Evolutionary conservation across 2,329 filamentous ascomycete genomes (phyloP).

Genomic region (Cladosporium oxysporum): DNA sequence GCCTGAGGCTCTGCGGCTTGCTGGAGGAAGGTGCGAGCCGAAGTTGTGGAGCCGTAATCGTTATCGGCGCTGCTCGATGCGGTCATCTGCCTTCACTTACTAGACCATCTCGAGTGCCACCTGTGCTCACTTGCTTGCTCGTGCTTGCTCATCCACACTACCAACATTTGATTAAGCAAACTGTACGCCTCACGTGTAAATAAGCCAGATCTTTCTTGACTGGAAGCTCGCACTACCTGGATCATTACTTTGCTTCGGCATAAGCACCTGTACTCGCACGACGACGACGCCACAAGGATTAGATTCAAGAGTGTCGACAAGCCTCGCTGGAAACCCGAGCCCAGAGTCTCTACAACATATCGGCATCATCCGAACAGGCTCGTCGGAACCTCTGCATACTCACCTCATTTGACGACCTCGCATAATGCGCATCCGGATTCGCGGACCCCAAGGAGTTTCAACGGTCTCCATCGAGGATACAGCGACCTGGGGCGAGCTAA

Average conservation of each 20-base stretch:
- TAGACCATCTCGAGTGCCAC: not conserved
- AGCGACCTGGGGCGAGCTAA: constrained; percentile 65
- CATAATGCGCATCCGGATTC: constrained; percentile 72
- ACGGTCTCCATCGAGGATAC: constrained; percentile 68
- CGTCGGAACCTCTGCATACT: not conserved
- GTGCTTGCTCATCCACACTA: not conserved
- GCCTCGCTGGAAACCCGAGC: too few species aligned
- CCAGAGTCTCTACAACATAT: not conserved
- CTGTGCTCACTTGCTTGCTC: constrained; percentile 1
- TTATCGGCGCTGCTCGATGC: constrained; percentile 8
- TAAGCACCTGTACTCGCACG: constrained; percentile 1
- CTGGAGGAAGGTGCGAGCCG: not conserved
- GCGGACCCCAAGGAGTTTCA: constrained; percentile 71
- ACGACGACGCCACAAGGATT: not conserved
- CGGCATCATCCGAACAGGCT: not conserved
- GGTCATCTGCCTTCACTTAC: constrained; percentile 15
- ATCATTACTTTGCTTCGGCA: not conserved
- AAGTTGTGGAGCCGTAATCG: constrained; percentile 4
- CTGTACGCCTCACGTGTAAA: not conserved
- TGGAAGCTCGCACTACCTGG: not conserved
- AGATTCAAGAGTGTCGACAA: not conserved
- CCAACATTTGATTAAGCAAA: not conserved
- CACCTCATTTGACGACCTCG: not conserved
- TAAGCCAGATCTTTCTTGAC: not conserved
- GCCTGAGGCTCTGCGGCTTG: constrained; percentile 6